Evolutionary conservation across 2,329 filamentous ascomycete species (phyloP).

Genomic region (Cladophialophora exuberans): DNA sequence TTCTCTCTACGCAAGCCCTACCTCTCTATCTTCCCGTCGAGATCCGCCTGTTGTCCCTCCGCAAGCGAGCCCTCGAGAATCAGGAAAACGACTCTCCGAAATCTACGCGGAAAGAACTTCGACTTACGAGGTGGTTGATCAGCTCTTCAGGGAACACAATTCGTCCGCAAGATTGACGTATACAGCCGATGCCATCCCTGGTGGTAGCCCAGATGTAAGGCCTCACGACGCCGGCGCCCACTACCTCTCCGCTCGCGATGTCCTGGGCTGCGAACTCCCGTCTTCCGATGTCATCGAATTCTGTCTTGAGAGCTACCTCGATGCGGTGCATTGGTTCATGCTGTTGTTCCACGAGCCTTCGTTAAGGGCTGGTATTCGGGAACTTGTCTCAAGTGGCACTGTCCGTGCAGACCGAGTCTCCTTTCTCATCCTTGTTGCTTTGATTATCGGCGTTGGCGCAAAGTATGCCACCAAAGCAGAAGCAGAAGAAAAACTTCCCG

Average conservation of each 20-base stretch:
- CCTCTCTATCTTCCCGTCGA: neutral
- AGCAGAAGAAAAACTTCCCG: conserved; percentile 22
- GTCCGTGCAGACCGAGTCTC: conserved; percentile 41
- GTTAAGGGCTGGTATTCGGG: conserved; percentile 40
- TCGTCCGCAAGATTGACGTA: conserved; percentile 11
- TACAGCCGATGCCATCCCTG: conserved; percentile 22
- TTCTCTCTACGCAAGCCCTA: neutral
- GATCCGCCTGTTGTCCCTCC: neutral
- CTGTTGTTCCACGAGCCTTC: conserved; percentile 48
- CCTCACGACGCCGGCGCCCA: conserved; percentile 10
- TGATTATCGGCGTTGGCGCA: conserved; percentile 44
- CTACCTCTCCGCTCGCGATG: conserved; percentile 24
- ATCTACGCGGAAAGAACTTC: conserved; percentile 23
- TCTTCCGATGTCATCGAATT: conserved; percentile 35
- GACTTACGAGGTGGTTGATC: conserved; percentile 26
- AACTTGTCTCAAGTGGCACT: conserved; percentile 39
- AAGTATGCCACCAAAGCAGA: conserved; percentile 41
- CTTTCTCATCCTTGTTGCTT: conserved; percentile 43
- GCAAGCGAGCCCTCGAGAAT: conserved; percentile 7
- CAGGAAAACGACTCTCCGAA: conserved; percentile 8
- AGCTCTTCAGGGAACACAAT: conserved; percentile 26
- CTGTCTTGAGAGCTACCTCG: conserved; percentile 47
- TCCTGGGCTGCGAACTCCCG: conserved; percentile 39
- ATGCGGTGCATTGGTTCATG: conserved; percentile 51
- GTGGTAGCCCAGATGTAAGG: conserved; percentile 22